Percentiles rank a stretch among this genome's conserved stretches.
These are phyloP conservation scores for Cardamine resedifolia DNA, from an alignment of 345 rosid genomes.

Conservation along the genomic window DNA sequence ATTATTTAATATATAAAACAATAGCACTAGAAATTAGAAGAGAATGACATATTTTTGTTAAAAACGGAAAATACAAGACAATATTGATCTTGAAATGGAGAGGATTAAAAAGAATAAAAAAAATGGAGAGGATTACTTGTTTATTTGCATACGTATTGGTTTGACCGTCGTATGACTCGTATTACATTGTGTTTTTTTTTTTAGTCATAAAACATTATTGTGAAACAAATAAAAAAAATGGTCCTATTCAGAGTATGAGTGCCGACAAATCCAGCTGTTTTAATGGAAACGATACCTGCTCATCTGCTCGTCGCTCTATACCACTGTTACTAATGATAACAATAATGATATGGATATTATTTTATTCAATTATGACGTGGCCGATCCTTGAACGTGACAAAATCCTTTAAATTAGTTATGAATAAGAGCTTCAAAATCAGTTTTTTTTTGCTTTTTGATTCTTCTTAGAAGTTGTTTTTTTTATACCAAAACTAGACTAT, in stretches of 20 bases:
- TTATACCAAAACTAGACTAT: no score
- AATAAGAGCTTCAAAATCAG: background rate
- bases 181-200: background rate
- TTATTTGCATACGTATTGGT: background rate
- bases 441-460: background rate
- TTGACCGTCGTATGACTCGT: background rate
- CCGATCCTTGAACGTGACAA: conserved; percentile 28
- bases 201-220: conserved; percentile 11
- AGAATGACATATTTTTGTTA: no score
- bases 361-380: conserved; percentile 18
- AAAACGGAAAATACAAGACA: background rate
- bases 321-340: conserved; percentile 16
- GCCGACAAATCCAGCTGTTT: conserved; percentile 42
- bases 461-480: background rate
- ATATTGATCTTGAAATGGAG: background rate
- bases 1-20: no score
- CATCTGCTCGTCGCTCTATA: conserved; percentile 22
- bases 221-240: conserved; percentile 14
- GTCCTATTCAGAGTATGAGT: conserved; percentile 3
- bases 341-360: conserved; percentile 19
- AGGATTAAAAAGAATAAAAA: no score
- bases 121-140: background rate
- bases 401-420: conserved; percentile 14
- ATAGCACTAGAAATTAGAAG: no score
- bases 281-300: conserved; percentile 30